A percentile compares a stretch with the other conserved stretches of the same genome.
These are phyloP conservation scores for Daedaleopsis sinensis DNA, from an alignment of 768 basidiomycete genomes.

Conservation along the genomic window DNA sequence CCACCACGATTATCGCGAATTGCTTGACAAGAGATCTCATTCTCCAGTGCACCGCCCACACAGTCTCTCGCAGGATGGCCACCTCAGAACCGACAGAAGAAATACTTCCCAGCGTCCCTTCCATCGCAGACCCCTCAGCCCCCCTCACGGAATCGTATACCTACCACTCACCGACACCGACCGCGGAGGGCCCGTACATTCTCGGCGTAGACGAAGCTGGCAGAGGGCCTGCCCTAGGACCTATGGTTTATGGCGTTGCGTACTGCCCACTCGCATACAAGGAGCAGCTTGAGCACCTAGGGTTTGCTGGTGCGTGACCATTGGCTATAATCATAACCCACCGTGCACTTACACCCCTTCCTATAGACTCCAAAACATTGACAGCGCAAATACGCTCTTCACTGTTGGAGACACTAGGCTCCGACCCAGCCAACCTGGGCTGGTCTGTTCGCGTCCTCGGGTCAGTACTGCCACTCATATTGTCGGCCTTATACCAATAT, in stretches of 20 bases:
- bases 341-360: neutral
- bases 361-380: conserved; percentile 88
- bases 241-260: conserved; percentile 94
- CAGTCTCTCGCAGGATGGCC: neutral
- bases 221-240: conserved; percentile 92
- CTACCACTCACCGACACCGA: conserved; percentile 73
- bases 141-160: conserved; percentile 75
- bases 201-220: conserved; percentile 99
- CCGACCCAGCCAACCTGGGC: conserved; percentile 70
- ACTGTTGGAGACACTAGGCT: conserved; percentile 67
- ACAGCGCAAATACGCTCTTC: conserved; percentile 68
- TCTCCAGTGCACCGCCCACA: neutral
- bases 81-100: neutral
- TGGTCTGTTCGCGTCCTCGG: conserved; percentile 85
- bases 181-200: conserved; percentile 78
- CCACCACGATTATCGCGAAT: neutral
- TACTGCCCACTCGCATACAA: conserved; percentile 86
- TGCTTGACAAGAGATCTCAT: neutral
- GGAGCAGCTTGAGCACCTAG: conserved; percentile 72
- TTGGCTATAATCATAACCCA: no score
- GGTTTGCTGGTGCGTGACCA: conserved; percentile 78
- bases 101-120: conserved; percentile 42
- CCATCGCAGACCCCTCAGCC: conserved; percentile 57
- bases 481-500: neutral
- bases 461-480: conserved; percentile 35